Percentiles rank a stretch among this genome's conserved stretches.
These are phyloP conservation scores for Persicaria tinctoria DNA, from an alignment of 148 eudicot genomes.

Conservation along the genomic window DNA sequence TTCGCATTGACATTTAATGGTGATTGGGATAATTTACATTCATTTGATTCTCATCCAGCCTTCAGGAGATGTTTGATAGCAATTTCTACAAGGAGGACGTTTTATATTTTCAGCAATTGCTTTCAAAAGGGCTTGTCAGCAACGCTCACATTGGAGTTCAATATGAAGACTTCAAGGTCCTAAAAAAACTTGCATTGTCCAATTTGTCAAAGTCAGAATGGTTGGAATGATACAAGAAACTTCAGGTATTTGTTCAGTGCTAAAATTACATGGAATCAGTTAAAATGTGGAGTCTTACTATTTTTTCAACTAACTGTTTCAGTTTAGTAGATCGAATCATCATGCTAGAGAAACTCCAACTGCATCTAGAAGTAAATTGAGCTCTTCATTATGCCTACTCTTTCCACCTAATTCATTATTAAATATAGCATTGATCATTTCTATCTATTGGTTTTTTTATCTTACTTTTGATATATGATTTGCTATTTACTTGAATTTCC, in stretches of 20 bases:
- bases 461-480: no score
- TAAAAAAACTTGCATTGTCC: slow-evolving; percentile 59
- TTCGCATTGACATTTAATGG: no score
- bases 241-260: slow-evolving; percentile 83
- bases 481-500: no score
- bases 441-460: no score
- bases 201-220: slow-evolving; percentile 51
- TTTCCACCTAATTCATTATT: no score
- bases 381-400: no score
- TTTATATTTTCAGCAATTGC: slow-evolving; percentile 61
- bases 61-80: slow-evolving; percentile 54
- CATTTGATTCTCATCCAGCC: slow-evolving; percentile 24
- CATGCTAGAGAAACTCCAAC: no score
- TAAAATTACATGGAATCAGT: no score
- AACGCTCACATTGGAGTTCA: slow-evolving; percentile 37
- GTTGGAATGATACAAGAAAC: slow-evolving; percentile 61
- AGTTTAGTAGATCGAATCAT: slow-evolving; percentile 38
- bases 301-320: slow-evolving; percentile 7
- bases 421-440: no score
- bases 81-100: slow-evolving; percentile 55
- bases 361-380: no score
- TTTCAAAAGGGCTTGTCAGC: slow-evolving; percentile 71
- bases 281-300: background rate
- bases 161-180: slow-evolving; percentile 40
- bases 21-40: no score